Evolutionary conservation across 257 asterid species (phyloP).

Genomic region (Jacaranda copaia): DNA sequence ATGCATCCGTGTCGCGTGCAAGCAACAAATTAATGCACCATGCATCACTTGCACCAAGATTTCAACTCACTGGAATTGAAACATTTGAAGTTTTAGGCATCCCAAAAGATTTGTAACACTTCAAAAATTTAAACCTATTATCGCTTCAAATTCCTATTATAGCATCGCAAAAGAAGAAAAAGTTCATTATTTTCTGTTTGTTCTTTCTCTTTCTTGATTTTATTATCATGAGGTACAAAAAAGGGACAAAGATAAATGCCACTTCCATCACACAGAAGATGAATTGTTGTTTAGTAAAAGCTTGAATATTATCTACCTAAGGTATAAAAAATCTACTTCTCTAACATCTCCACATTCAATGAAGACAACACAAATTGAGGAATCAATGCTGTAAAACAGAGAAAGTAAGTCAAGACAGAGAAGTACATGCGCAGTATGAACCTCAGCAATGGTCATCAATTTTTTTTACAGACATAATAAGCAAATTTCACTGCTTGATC

Average conservation of each 20-base stretch:
- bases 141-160: constrained; percentile 6
- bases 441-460: not conserved
- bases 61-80: not conserved
- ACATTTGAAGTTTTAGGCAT: constrained; percentile 7
- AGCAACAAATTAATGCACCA: not conserved
- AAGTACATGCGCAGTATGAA: not conserved
- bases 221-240: not conserved
- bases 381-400: not conserved
- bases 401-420: not conserved
- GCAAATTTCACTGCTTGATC: constrained; percentile 12
- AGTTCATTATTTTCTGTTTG: not conserved
- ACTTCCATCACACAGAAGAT: constrained; percentile 2
- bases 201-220: not conserved
- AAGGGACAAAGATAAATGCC: not conserved
- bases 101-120: not conserved
- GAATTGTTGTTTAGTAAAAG: not conserved
- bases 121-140: not conserved
- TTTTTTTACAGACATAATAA: not conserved
- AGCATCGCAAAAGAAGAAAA: constrained; percentile 17
- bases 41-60: constrained; percentile 6
- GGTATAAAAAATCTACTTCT: not conserved
- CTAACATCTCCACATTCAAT: constrained; percentile 18
- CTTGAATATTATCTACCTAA: constrained; percentile 3
- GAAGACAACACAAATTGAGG: not conserved
- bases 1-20: too few species aligned